Conservation (phyloP, 2,329 filamentous ascomycete genomes). For the Hypoxylon sp. region DNA sequence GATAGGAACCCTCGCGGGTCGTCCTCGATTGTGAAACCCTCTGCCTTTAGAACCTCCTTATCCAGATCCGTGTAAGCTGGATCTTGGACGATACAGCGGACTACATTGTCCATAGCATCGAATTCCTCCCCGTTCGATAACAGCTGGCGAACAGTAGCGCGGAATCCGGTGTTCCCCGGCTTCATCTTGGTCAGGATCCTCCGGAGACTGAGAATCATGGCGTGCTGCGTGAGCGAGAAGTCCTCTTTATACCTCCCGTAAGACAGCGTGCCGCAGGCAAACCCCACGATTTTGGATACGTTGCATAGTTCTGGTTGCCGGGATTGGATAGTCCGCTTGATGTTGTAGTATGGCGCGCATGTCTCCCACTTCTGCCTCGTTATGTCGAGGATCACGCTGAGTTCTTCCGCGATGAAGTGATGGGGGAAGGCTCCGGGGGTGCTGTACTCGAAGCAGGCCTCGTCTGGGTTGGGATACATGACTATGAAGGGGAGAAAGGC, state of each 20-base stretch:
- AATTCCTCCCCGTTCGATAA: not conserved
- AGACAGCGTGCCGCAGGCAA: constrained; percentile 26
- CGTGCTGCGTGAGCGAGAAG: constrained; percentile 26
- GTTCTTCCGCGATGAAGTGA: not conserved
- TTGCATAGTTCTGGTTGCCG: not conserved
- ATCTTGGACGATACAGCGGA: constrained; percentile 48
- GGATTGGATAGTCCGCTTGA: not conserved
- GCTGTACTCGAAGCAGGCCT: not conserved
- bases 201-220: constrained; percentile 23
- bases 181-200: constrained; percentile 11
- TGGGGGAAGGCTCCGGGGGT: not conserved
- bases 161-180: not conserved
- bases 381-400: not conserved
- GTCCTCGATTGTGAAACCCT: constrained; percentile 48
- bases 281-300: constrained; percentile 27
- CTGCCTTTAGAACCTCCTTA: constrained; percentile 40
- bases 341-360: not conserved
- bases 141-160: not conserved
- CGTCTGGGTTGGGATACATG: constrained; percentile 1
- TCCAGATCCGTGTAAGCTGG: constrained; percentile 46
- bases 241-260: not conserved
- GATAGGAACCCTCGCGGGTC: constrained; percentile 53
- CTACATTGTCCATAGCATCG: not conserved
- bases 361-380: constrained; percentile 16
- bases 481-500: constrained; percentile 15